A percentile compares a stretch with the other conserved stretches of the same genome.
Evolutionary conservation across 371 early-diverging fungal species (phyloP).

Genomic region (Apophysomyces sp.): DNA sequence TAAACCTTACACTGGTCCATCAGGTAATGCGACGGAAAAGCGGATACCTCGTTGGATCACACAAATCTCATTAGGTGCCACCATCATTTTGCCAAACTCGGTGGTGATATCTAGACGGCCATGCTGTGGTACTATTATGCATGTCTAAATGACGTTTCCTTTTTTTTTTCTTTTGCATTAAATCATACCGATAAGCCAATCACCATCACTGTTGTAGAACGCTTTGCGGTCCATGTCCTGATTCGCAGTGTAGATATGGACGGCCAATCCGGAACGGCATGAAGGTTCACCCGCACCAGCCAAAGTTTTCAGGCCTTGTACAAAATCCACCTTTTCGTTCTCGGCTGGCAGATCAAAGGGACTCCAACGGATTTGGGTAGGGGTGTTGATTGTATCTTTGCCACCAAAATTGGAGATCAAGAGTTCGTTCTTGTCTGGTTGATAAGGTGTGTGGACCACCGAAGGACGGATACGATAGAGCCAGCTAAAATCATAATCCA

Average conservation of each 20-base stretch:
- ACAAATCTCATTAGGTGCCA: slow-evolving; percentile 87
- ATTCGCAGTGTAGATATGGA: slow-evolving; percentile 84
- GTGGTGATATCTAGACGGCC: slow-evolving; percentile 87
- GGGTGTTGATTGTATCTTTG: slow-evolving; percentile 60
- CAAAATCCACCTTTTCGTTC: slow-evolving; percentile 66
- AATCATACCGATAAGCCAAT: slow-evolving; percentile 80
- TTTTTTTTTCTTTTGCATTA: not conserved
- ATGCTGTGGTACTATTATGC: slow-evolving; percentile 83
- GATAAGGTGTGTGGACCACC: slow-evolving; percentile 80
- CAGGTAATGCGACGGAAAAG: slow-evolving; percentile 77
- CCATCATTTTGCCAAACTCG: slow-evolving; percentile 89
- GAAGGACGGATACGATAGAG: slow-evolving; percentile 96
- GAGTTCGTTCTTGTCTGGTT: slow-evolving; percentile 31
- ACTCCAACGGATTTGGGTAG: slow-evolving; percentile 92
- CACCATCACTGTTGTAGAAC: slow-evolving; percentile 91
- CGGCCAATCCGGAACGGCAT: slow-evolving; percentile 75
- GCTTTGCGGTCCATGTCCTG: slow-evolving; percentile 75
- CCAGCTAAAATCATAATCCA: slow-evolving; percentile 62
- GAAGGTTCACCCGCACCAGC: slow-evolving; percentile 91
- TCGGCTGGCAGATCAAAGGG: slow-evolving; percentile 78
- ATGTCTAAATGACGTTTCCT: not conserved
- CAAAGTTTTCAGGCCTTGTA: slow-evolving; percentile 82
- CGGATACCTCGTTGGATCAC: slow-evolving; percentile 94
- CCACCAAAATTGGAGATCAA: slow-evolving; percentile 61
- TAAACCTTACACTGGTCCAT: slow-evolving; percentile 67